phyloP scores from a whole-genome alignment of 2,329 filamentous ascomycete species.

The Alternaria incomplexa region DNA sequence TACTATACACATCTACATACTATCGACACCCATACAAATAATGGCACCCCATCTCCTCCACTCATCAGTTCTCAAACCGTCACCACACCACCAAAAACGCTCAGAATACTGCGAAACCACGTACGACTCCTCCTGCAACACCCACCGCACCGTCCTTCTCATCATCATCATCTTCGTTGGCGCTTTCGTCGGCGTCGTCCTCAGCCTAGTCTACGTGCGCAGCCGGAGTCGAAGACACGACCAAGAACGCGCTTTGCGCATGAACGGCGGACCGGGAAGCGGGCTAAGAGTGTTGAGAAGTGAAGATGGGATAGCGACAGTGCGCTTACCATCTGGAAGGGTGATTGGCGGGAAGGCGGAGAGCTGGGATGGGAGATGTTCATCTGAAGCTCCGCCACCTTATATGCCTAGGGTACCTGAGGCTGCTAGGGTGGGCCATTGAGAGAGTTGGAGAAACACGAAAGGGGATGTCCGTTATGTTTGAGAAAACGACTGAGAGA shows the following conservation, averaged over 20 bases:
- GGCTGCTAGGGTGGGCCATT: constrained; percentile 7
- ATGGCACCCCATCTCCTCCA: constrained; percentile 11
- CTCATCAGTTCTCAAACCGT: background rate
- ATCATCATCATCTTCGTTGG: constrained; percentile 26
- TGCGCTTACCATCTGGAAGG: background rate
- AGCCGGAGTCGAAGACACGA: background rate
- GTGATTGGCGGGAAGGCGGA: background rate
- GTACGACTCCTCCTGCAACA: constrained; percentile 16
- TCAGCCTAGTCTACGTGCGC: constrained; percentile 17
- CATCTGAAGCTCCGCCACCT: constrained; percentile 15
- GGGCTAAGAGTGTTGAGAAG: background rate
- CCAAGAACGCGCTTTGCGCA: background rate
- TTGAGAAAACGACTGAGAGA: background rate
- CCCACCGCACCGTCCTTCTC: constrained; percentile 29
- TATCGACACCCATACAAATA: background rate
- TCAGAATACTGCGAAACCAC: constrained; percentile 17
- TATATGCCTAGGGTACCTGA: constrained; percentile 20
- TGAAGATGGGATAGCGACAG: background rate
- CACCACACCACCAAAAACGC: constrained; percentile 9
- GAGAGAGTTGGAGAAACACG: background rate
- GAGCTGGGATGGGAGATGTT: background rate
- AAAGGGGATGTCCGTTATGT: background rate
- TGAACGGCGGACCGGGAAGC: background rate
- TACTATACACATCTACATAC: background rate
- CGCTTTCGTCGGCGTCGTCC: constrained; percentile 18